Evolutionary conservation across 129 eudicot species (phyloP), one percentile per base, ranked within the genome.

Genomic region (Ambrosia artemisiifolia): DNA sequence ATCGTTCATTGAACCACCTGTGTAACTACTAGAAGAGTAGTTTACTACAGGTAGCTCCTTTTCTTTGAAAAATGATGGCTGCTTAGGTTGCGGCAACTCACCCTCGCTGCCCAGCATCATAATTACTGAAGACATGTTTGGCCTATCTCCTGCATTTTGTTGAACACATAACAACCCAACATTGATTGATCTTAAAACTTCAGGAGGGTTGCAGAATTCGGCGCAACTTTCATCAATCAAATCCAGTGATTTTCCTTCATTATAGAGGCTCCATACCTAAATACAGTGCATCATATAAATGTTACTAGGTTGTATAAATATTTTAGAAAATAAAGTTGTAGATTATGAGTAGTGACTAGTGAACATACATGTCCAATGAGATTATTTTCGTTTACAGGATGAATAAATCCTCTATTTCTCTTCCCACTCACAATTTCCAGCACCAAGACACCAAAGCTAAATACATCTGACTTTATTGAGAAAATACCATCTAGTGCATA

Each of bases 291-390:
- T 9, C 36, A 44, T 13, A 44, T 34, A 30, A 6, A 34, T 28
- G 59, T 55, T 43, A 42, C 40, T 75, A 30, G 53, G 6, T 14
- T 43, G 1, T 11, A 6, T 18, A 4, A 8, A 12, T 28, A 12
- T 11, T 18, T 17, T 33, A 0, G 6, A 24, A 48, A 20, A 8
- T 20, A 19, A 9, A 16, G n/a, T n/a, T n/a, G n/a, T n/a, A n/a
- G n/a, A n/a, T n/a, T n/a, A n/a, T 5, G n/a, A 12, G 11, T 33
- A 61, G 13, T 47, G 4, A 19, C 35, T 36, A 19, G 62, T 44
- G 11, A 55, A 68, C 84, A 42, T 74, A 80, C 84, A 68, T 80
- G 80, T 20, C 84, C 80, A 0, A 80, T 57, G 35, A 80, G 84
- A 63, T 80, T 80, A 64, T 67, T 71, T 74, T 43, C 42, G 13